Percentiles rank a stretch among this genome's conserved stretches.
Evolutionary conservation across 2,329 filamentous ascomycete species (phyloP).

Genomic region (Neonectria hederae): DNA sequence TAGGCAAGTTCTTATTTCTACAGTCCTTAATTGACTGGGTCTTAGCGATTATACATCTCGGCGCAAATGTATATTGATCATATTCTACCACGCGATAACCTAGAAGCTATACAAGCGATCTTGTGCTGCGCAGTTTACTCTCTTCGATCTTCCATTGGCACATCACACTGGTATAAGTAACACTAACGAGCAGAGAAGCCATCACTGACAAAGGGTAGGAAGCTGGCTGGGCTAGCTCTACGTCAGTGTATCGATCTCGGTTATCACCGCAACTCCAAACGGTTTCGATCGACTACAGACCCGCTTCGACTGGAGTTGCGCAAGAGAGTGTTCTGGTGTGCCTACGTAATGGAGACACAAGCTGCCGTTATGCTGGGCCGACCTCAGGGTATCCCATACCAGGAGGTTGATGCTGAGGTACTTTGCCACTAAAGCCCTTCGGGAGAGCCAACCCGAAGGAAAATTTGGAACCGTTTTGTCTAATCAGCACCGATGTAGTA

Average conservation of each 20-base stretch:
- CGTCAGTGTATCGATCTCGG: slow-evolving; percentile 28
- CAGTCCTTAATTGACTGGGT: not conserved
- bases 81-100: slow-evolving; percentile 35
- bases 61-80: slow-evolving; percentile 34
- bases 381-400: slow-evolving; percentile 2
- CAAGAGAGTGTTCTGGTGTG: slow-evolving; percentile 23
- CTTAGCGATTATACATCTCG: slow-evolving; percentile 31
- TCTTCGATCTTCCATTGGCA: slow-evolving; percentile 8
- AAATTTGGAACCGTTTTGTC: not conserved
- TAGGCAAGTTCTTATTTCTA: not conserved
- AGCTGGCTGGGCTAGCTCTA: slow-evolving; percentile 18
- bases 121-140: slow-evolving; percentile 47
- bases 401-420: slow-evolving; percentile 15
- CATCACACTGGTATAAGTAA: slow-evolving; percentile 7
- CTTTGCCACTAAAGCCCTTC: not conserved
- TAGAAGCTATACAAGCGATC: slow-evolving; percentile 47
- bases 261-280: slow-evolving; percentile 17
- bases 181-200: not conserved
- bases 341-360: slow-evolving; percentile 12
- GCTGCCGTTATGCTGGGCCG: slow-evolving; percentile 16
- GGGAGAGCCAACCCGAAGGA: too few relatives aligned
- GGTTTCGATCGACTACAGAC: not conserved
- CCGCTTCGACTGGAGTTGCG: slow-evolving; percentile 16
- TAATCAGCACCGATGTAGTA: not conserved
- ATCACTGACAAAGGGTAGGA: slow-evolving; percentile 6